Percentiles rank a stretch among this genome's conserved stretches.
phyloP scores from a whole-genome alignment of 108 stramenopile species.

The Skeletonema marinoi region DNA sequence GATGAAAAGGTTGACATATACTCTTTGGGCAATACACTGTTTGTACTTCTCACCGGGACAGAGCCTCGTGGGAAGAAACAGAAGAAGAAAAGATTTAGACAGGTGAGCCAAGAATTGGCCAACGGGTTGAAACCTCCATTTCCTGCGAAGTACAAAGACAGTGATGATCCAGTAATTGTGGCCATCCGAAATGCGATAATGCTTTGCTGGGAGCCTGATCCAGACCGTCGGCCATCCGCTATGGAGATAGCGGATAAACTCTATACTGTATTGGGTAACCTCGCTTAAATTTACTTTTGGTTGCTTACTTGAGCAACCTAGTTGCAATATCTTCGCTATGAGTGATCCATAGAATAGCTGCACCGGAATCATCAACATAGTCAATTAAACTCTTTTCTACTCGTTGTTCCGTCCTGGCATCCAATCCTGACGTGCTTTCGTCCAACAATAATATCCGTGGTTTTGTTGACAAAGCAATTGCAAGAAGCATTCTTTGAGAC shows the following conservation, averaged over 20 bases:
- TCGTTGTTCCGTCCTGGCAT: conserved; percentile 16
- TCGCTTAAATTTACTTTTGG: not conserved
- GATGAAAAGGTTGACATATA: conserved; percentile 85
- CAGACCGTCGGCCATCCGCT: not conserved
- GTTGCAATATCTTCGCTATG: conserved; percentile 55
- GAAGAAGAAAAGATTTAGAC: conserved; percentile 40
- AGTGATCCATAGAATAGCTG: conserved; percentile 43
- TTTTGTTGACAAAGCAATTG: conserved; percentile 67
- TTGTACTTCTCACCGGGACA: conserved; percentile 67
- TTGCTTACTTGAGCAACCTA: conserved; percentile 18
- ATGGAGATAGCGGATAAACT: not conserved
- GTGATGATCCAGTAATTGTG: conserved; percentile 26
- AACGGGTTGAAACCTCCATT: conserved; percentile 1
- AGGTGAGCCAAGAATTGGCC: conserved; percentile 16
- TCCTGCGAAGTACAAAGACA: conserved; percentile 17
- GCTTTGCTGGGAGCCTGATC: conserved; percentile 49
- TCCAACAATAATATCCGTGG: conserved; percentile 42
- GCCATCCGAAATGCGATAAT: conserved; percentile 63
- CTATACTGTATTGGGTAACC: not conserved
- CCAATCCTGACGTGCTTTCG: conserved; percentile 42
- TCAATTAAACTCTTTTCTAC: conserved; percentile 49
- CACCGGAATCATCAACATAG: conserved; percentile 21
- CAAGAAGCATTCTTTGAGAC: conserved; percentile 80
- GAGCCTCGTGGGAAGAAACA: conserved; percentile 44
- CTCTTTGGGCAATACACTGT: conserved; percentile 72